A percentile compares a stretch with the other conserved stretches of the same genome.
These are phyloP conservation scores for Hanseniaspora osmophila DNA, from an alignment of 805 yeast genomes.

Conservation along the genomic window DNA sequence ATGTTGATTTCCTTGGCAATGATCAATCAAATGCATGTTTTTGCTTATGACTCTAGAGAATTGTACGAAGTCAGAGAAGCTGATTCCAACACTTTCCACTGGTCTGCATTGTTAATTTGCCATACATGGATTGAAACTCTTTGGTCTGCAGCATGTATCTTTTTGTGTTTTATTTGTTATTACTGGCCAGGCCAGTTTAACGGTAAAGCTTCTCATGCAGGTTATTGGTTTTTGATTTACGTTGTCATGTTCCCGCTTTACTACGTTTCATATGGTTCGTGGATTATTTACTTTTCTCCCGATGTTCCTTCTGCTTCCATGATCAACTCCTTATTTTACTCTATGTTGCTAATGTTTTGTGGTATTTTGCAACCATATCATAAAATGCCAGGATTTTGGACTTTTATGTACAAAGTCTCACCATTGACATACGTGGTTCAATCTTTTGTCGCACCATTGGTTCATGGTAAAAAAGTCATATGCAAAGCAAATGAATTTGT, in stretches of 20 bases:
- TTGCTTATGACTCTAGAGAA: constrained; percentile 44
- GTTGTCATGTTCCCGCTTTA: constrained; percentile 36
- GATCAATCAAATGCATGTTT: constrained; percentile 50
- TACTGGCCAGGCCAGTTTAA: constrained; percentile 35
- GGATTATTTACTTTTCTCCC: constrained; percentile 33
- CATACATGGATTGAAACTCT: constrained; percentile 32
- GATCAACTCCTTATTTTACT: constrained; percentile 32
- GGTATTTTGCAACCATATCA: constrained; percentile 34
- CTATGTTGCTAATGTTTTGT: constrained; percentile 40
- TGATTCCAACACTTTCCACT: constrained; percentile 55
- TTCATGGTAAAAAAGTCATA: constrained; percentile 25
- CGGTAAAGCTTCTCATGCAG: constrained; percentile 34
- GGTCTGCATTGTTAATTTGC: constrained; percentile 42
- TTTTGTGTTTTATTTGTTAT: constrained; percentile 29
- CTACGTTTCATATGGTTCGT: constrained; percentile 38
- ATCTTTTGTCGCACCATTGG: constrained; percentile 26
- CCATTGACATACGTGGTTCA: constrained; percentile 37
- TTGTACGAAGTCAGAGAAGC: constrained; percentile 61
- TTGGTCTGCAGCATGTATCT: constrained; percentile 33
- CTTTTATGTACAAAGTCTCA: constrained; percentile 30
- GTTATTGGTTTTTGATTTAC: constrained; percentile 36
- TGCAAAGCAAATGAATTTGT: constrained; percentile 27
- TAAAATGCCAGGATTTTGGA: constrained; percentile 36
- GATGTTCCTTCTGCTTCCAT: constrained; percentile 30
- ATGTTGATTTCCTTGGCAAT: constrained; percentile 36